Percentiles rank a stretch among this genome's conserved stretches.
These are phyloP conservation scores for Cyberlindnera sargentensis DNA, from an alignment of 805 yeast species.

Conservation along the genomic window DNA sequence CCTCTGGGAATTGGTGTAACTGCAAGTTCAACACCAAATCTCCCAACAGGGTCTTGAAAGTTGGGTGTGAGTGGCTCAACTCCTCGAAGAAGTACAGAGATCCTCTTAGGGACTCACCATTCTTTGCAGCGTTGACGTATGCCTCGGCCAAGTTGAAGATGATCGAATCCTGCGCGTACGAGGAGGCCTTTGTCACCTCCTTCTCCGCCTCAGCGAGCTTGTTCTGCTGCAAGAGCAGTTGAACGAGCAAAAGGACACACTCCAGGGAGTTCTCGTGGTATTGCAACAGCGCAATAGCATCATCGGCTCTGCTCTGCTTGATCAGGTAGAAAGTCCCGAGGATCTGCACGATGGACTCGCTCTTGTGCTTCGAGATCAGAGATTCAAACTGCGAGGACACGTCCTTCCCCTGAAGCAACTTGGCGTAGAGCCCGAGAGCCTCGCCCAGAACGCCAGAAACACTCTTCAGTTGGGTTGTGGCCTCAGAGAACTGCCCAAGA, in stretches of 20 bases:
- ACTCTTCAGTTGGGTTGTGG: background rate
- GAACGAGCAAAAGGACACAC: conserved; percentile 34
- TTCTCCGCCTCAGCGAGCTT: conserved; percentile 39
- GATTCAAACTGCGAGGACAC: conserved; percentile 13
- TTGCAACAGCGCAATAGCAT: conserved; percentile 34
- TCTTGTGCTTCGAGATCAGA: conserved; percentile 14
- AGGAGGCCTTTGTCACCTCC: conserved; percentile 36
- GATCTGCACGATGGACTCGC: conserved; percentile 29
- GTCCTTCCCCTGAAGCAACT: conserved; percentile 20
- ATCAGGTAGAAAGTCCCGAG: conserved; percentile 36
- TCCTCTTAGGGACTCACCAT: conserved; percentile 34
- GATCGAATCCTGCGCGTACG: conserved; percentile 62
- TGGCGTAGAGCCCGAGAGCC: conserved; percentile 24
- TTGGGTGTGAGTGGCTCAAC: conserved; percentile 50
- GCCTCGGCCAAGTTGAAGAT: conserved; percentile 75
- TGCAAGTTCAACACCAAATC: conserved; percentile 73
- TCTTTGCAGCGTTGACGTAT: conserved; percentile 45
- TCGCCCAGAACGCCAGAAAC: conserved; percentile 6
- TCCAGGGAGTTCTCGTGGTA: conserved; percentile 35
- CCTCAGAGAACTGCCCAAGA: conserved; percentile 21
- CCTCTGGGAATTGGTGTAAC: conserved; percentile 76
- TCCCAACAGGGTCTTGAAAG: conserved; percentile 45
- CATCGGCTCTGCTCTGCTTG: conserved; percentile 33
- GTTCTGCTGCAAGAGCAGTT: conserved; percentile 33
- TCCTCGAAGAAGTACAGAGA: conserved; percentile 74